Conservation (phyloP, 2,329 filamentous ascomycete genomes). For the Hypocreales sp. region DNA sequence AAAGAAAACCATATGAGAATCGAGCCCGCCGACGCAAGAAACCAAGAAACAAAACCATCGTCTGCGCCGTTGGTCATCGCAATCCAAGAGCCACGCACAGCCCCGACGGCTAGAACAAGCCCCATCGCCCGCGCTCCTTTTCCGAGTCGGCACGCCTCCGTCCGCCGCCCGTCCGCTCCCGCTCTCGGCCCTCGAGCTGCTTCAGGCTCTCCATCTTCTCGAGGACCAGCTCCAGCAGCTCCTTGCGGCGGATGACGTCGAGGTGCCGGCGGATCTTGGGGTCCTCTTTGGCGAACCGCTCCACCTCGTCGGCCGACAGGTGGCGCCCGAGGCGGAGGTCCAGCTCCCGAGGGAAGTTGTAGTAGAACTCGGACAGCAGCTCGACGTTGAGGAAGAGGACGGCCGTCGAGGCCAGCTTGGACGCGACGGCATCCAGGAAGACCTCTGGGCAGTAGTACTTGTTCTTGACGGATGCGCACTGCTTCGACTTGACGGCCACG, state of each 20-base stretch:
- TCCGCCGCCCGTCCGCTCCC: constrained; percentile 24
- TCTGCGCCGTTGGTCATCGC: too few species aligned
- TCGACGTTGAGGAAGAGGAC: constrained; percentile 97
- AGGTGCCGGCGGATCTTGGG: constrained; percentile 78
- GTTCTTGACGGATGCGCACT: constrained; percentile 70
- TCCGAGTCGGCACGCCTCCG: constrained; percentile 12
- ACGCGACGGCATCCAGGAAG: constrained; percentile 92
- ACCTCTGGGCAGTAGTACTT: constrained; percentile 96
- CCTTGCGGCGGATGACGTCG: constrained; percentile 83
- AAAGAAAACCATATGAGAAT: too few species aligned
- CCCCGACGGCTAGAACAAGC: constrained; percentile 34
- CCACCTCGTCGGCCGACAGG: constrained; percentile 63
- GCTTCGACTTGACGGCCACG: constrained; percentile 74
- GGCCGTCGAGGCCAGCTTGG: constrained; percentile 86
- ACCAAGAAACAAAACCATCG: too few species aligned
- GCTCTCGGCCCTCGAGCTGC: constrained; percentile 64
- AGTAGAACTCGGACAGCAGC: constrained; percentile 91
- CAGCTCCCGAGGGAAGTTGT: constrained; percentile 88
- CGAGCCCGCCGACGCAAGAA: too few species aligned
- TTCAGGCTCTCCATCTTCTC: constrained; percentile 90
- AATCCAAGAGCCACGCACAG: too few species aligned
- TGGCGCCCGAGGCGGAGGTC: constrained; percentile 74
- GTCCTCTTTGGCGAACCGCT: constrained; percentile 85
- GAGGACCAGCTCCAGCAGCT: constrained; percentile 80
- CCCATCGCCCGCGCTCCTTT: constrained; percentile 32